These are phyloP conservation scores for Crithidia fasciculata DNA, from an alignment of 208 protist species.

Conservation along the genomic window DNA sequence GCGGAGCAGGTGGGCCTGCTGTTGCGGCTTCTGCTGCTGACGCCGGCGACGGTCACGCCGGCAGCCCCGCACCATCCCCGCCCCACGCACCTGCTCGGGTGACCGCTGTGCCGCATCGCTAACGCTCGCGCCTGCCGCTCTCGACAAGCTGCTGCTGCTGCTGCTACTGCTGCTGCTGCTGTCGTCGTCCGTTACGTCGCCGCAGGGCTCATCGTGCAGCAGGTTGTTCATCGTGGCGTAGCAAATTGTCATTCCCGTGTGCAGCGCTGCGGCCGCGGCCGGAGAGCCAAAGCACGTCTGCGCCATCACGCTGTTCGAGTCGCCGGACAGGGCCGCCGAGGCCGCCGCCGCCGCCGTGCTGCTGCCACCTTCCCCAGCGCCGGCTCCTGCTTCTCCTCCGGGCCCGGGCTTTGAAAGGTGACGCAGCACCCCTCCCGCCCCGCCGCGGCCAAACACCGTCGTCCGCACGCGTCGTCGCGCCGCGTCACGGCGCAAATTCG, in stretches of 20 bases:
- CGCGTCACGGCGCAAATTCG: conserved; percentile 15
- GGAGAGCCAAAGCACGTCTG: conserved; percentile 29
- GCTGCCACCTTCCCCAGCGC: neutral
- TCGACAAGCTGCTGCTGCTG: neutral
- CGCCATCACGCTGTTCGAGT: conserved; percentile 18
- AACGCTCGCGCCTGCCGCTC: neutral
- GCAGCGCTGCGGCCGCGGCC: conserved; percentile 27
- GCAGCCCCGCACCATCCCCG: neutral
- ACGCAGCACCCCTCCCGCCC: neutral
- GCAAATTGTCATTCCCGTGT: conserved; percentile 27
- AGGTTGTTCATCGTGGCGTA: conserved; percentile 31
- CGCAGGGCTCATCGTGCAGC: conserved; percentile 7
- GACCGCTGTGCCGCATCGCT: neutral
- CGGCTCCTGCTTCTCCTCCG: neutral
- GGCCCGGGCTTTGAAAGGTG: neutral
- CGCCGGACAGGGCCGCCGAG: neutral
- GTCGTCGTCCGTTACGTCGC: conserved; percentile 2
- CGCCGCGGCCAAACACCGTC: conserved; percentile 25
- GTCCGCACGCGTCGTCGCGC: conserved; percentile 23
- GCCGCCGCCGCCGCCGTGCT: neutral
- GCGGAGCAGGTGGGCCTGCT: neutral
- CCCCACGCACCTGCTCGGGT: no score
- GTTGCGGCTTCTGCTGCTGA: neutral
- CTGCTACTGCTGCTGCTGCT: conserved; percentile 15
- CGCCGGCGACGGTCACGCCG: neutral